Base-by-base conservation (phyloP, 306 rosid species). In the Biancaea sappan region DNA sequence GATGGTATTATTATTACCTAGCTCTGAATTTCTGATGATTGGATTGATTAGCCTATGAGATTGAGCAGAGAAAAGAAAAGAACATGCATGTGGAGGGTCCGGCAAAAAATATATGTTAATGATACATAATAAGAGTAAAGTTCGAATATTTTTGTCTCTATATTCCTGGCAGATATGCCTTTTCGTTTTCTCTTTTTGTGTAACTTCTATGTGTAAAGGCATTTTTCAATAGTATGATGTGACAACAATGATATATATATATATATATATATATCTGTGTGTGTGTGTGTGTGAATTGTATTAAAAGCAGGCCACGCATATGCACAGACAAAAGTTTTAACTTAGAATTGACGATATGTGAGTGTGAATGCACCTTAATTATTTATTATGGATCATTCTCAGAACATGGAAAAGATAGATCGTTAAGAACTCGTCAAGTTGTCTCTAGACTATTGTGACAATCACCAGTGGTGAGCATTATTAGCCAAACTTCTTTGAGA, bases 71-170 rank as follows among this genome's bases (percentile, higher is more conserved):
- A 34, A 60, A 67, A 32, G 31, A 37, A 37, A 52, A 37, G 37
- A 31, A 19, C 44, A 21, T 74, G 81, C 63, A 73, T 62, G 61
- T 38, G 81, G 34, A 47, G 37, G 79, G 69, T 16, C 38, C 61
- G 46, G 79, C 74, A 66, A 77, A 64, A 57, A n/a, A n/a, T n/a
- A n/a, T n/a, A 54, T 34, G 71, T 61, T 31, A n/a, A n/a, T n/a
- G n/a, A 41, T 68, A 65, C 78, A 77, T 62, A 75, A 66, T 77
- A 68, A 80, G 80, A 77, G 83, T 77, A 77, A 77, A 84, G 88
- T 80, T 77, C 18, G 7, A 65, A 65, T 44, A 18, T 29, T 67
- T 71, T 75, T 68, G 77, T 67, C 66, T 54, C 16, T 58, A 25
- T 58, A 25, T 72, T 66, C 35, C 56, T 64, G 56, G 48, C 57